Percentiles rank a stretch among this genome's conserved stretches.
These are phyloP conservation scores for Athelia psychrophila DNA, from an alignment of 1,284 basidiomycete species.

Conservation along the genomic window DNA sequence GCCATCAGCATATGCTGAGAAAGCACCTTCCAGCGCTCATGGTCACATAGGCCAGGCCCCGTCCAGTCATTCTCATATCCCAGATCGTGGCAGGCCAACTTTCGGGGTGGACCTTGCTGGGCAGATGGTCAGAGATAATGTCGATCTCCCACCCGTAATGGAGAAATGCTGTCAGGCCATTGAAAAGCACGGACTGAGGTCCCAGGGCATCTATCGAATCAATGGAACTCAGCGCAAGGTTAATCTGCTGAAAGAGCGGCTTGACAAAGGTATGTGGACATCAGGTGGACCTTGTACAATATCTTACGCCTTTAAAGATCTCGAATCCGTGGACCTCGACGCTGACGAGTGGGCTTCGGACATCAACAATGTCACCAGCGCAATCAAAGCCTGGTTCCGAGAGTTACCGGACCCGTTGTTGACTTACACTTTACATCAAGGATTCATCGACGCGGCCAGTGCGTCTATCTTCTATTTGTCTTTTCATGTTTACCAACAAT, in stretches of 20 bases:
- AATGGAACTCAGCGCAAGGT: conserved; percentile 92
- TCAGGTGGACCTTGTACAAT: too few relatives aligned
- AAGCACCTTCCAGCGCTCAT: conserved; percentile 9
- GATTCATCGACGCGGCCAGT: conserved; percentile 96
- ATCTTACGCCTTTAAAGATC: conserved; percentile 65
- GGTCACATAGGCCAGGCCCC: conserved; percentile 23
- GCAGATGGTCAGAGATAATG: conserved; percentile 87
- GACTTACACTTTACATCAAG: conserved; percentile 81
- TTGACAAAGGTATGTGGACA: conserved; percentile 78
- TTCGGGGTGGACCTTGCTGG: conserved; percentile 92
- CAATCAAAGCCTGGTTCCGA: conserved; percentile 94
- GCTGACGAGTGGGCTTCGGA: conserved; percentile 90
- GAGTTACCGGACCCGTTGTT: conserved; percentile 95
- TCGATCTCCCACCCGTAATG: conserved; percentile 87
- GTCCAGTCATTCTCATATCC: conserved; percentile 31
- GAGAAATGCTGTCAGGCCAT: conserved; percentile 91
- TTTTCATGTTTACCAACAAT: background rate
- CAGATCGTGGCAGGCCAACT: conserved; percentile 70
- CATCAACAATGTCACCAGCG: conserved; percentile 94
- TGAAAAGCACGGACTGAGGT: conserved; percentile 83
- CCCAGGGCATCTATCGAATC: conserved; percentile 92
- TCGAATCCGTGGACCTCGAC: conserved; percentile 83
- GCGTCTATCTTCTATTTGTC: conserved; percentile 30
- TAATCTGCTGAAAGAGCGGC: conserved; percentile 74
- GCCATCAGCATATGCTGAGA: conserved; percentile 40